phyloP scores from a whole-genome alignment of 345 rosid species.

The Dipteronia sinensis region DNA sequence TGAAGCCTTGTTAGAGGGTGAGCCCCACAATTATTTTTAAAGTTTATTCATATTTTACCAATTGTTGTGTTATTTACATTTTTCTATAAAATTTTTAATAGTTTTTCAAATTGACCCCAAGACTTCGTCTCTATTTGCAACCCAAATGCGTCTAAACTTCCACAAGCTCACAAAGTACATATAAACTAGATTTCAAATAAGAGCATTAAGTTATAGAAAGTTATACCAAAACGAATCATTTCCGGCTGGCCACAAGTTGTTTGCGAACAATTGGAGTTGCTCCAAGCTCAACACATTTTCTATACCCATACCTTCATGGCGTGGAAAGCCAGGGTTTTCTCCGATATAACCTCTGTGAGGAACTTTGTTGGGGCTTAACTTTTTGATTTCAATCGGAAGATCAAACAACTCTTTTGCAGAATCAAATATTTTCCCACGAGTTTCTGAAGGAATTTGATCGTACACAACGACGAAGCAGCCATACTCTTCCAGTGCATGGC shows the following conservation, averaged over 20 bases:
- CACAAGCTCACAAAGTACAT: no score
- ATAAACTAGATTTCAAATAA: neutral
- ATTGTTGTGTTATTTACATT: no score
- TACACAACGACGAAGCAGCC: neutral
- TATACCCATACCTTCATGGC: neutral
- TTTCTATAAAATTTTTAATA: no score
- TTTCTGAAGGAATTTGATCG: neutral
- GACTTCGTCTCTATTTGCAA: no score
- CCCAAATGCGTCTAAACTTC: no score
- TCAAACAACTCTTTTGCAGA: neutral
- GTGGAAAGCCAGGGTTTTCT: neutral
- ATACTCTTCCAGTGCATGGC: constrained; percentile 8
- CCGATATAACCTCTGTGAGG: neutral
- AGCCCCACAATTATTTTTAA: no score
- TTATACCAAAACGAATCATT: neutral
- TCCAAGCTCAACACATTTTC: neutral
- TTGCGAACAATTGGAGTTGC: neutral
- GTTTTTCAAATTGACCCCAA: no score
- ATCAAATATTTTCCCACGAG: neutral
- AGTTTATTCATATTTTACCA: no score
- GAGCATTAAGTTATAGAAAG: neutral
- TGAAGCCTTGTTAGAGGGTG: no score
- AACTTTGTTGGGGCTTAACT: neutral
- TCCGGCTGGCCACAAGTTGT: neutral
- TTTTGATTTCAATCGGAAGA: neutral